phyloP scores from a whole-genome alignment of 148 eudicot species.

The Camellia japonica region DNA sequence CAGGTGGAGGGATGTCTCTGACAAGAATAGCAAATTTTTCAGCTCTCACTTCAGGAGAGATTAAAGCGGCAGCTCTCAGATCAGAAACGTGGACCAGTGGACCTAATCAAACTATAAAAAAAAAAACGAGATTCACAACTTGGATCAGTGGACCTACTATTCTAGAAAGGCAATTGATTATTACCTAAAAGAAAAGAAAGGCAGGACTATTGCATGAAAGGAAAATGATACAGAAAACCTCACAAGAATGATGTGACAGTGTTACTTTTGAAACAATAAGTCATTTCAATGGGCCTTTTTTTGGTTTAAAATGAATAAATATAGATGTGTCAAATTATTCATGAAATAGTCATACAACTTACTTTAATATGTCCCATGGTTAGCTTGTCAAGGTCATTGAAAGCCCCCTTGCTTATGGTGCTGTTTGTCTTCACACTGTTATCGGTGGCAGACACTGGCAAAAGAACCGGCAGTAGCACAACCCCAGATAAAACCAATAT shows the following conservation, averaged over 20 bases:
- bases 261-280: too few relatives aligned
- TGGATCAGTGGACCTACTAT: too few relatives aligned
- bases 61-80: constrained; percentile 68
- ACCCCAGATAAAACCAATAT: constrained; percentile 58
- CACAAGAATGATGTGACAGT: too few relatives aligned
- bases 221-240: too few relatives aligned
- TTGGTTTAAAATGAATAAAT: too few relatives aligned
- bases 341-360: constrained; percentile 15
- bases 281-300: too few relatives aligned
- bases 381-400: constrained; percentile 69
- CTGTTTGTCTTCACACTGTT: constrained; percentile 11
- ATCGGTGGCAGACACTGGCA: constrained; percentile 70
- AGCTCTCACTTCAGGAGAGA: constrained; percentile 52
- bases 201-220: too few relatives aligned
- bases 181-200: too few relatives aligned
- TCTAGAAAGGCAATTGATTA: too few relatives aligned
- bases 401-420: constrained; percentile 61
- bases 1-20: constrained; percentile 69
- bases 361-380: constrained; percentile 77
- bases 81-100: constrained; percentile 71
- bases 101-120: too few relatives aligned
- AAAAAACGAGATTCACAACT: too few relatives aligned
- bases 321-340: too few relatives aligned
- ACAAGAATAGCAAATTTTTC: constrained; percentile 84
- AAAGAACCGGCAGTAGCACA: constrained; percentile 62